Evolutionary conservation across 2,329 filamentous ascomycete species (phyloP).

Genomic region (Fusarium longipes): DNA sequence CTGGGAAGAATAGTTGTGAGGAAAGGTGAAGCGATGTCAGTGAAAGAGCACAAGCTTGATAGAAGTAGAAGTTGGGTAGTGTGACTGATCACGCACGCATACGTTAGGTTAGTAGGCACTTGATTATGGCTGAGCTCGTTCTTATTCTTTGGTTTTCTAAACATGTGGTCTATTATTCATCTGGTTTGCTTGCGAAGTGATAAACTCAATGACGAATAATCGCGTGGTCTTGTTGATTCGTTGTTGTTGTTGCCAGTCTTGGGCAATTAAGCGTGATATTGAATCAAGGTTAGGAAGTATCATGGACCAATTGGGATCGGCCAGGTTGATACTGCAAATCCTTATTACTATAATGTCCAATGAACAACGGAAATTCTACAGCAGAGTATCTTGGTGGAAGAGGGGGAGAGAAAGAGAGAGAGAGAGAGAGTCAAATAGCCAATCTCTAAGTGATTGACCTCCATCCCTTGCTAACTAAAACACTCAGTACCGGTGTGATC

Average conservation of each 20-base stretch:
- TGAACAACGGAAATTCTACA: background rate
- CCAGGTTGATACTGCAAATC: conserved; percentile 29
- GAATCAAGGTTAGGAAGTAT: conserved; percentile 27
- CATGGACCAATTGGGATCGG: conserved; percentile 26
- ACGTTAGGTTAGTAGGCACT: background rate
- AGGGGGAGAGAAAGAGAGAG: background rate
- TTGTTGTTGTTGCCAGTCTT: conserved; percentile 4
- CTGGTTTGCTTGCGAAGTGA: background rate
- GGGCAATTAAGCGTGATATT: conserved; percentile 25
- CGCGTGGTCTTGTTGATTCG: conserved; percentile 11
- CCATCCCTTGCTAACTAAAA: conserved; percentile 49
- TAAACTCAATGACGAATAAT: conserved; percentile 28
- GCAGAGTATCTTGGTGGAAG: background rate
- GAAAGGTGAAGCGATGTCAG: background rate
- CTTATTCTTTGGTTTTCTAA: background rate
- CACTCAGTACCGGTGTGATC: conserved; percentile 26
- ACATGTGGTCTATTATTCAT: background rate
- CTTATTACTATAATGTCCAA: background rate
- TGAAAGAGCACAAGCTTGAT: background rate
- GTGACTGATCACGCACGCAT: too few relatives aligned
- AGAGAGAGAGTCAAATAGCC: background rate
- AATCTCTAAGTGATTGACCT: conserved; percentile 25
- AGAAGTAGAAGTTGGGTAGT: background rate
- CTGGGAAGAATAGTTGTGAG: background rate
- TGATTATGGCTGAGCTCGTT: background rate